Conservation (phyloP, 2,329 filamentous ascomycete species). For the Alternaria consortialis region DNA sequence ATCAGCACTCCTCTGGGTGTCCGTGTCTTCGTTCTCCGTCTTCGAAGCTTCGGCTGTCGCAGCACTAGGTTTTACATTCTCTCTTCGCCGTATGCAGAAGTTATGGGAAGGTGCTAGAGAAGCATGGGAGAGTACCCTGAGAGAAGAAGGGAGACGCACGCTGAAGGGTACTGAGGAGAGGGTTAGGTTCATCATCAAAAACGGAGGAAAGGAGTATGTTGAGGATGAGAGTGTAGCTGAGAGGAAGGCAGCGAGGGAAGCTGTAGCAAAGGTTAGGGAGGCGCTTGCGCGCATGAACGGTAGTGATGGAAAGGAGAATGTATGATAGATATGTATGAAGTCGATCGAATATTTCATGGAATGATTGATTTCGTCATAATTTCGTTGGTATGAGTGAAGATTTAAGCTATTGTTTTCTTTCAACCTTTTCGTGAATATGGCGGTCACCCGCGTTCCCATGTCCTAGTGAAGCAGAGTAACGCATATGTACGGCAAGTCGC, state of each 20-base stretch:
- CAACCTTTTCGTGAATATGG: rapidly evolving
- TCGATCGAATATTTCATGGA: not conserved
- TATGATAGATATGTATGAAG: constrained; percentile 13
- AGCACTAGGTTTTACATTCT: constrained; percentile 66
- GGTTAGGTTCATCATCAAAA: constrained; percentile 57
- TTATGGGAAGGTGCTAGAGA: constrained; percentile 65
- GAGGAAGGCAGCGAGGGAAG: constrained; percentile 54
- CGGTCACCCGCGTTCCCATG: no score
- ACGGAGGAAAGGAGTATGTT: constrained; percentile 48
- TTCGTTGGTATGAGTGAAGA: not conserved
- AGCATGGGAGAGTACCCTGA: constrained; percentile 62
- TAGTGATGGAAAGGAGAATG: constrained; percentile 15
- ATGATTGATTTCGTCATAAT: not conserved
- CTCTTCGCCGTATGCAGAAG: constrained; percentile 65
- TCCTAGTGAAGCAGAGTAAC: not conserved
- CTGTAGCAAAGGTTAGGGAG: constrained; percentile 57
- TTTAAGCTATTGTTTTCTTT: not conserved
- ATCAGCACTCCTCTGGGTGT: constrained; percentile 64
- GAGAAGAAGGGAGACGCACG: constrained; percentile 66
- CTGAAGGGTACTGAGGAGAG: constrained; percentile 63
- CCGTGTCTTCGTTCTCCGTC: constrained; percentile 58
- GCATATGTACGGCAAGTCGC: not conserved
- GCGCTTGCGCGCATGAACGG: constrained; percentile 53
- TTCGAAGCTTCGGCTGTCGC: constrained; percentile 69
- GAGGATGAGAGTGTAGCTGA: constrained; percentile 49